phyloP scores from a whole-genome alignment of 2,329 filamentous ascomycete genomes.

The Fusarium musae region DNA sequence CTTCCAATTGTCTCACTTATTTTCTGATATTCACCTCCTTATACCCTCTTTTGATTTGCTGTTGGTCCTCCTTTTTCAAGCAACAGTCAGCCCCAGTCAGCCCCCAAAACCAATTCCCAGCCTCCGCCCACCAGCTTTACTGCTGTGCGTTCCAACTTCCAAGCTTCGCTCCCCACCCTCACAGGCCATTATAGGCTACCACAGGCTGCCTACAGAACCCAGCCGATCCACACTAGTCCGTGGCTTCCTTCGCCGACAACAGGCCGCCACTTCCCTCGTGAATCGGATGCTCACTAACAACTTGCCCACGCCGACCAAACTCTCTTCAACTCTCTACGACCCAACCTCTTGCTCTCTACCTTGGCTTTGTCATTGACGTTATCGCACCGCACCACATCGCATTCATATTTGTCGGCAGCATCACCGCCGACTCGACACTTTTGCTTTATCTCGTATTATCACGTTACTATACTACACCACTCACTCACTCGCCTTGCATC shows the following conservation, averaged over 20 bases:
- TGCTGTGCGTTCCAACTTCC: slow-evolving; percentile 40
- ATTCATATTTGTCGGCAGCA: slow-evolving; percentile 14
- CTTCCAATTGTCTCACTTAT: slow-evolving; percentile 29
- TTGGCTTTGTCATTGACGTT: slow-evolving; percentile 18
- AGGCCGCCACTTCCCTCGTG: slow-evolving; percentile 36
- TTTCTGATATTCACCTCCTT: neutral
- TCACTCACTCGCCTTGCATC: slow-evolving; percentile 10
- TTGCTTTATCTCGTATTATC: slow-evolving; percentile 9
- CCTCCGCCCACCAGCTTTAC: slow-evolving; percentile 28
- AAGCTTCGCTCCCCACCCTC: slow-evolving; percentile 24
- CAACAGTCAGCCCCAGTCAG: slow-evolving; percentile 15
- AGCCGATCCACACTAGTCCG: slow-evolving; percentile 28
- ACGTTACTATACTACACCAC: slow-evolving; percentile 26
- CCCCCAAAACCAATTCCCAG: slow-evolving; percentile 18
- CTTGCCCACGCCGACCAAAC: slow-evolving; percentile 14
- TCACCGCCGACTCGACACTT: slow-evolving; percentile 1
- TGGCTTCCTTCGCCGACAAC: slow-evolving; percentile 35
- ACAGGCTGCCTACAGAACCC: neutral
- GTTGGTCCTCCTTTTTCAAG: slow-evolving; percentile 2
- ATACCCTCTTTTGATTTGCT: slow-evolving; percentile 5
- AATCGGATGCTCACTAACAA: slow-evolving; percentile 28
- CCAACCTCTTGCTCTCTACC: slow-evolving; percentile 29
- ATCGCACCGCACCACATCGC: neutral
- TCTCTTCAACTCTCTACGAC: slow-evolving; percentile 9
- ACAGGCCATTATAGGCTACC: neutral